Evolutionary conservation across 2,329 filamentous ascomycete genomes (phyloP), one percentile per base, ranked within the genome.

Genomic region (Xenoacremonium recifei): DNA sequence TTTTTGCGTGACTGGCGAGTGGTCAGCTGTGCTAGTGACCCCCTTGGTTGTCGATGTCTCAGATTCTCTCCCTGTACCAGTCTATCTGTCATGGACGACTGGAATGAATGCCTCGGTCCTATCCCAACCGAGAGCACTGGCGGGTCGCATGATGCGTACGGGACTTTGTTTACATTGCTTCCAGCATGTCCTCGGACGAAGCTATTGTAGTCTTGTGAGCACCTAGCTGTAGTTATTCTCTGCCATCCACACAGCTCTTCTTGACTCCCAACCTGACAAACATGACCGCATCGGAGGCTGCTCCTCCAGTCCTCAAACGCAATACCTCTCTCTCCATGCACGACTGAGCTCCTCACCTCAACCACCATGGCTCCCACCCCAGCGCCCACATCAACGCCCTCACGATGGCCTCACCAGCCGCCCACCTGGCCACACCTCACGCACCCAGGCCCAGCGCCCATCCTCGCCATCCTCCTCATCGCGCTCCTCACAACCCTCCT

Each of bases 61-160:
- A 9, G 12, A 34, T 5, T 18, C 32, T 23, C 39, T 40, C 27
- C 37, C 35, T 45, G 44, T 44, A 42, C 44, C 52, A 41, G 47
- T 42, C 38, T 39, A 39, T 35, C 38, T 30, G 19, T 39, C 53
- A 57, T 57, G 54, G 53, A 53, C 45, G 31, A 27, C 15, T 43
- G 43, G 44, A 47, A 53, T 42, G 36, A 39, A 17, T 12, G 7
- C 17, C 35, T 20, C 17, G 17, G 15, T 9, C 29, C 29, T 11
- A 32, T 15, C 13, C 15, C 19, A 27, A 19, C 31, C 25, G 19
- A 4, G 36, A 36, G 39, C 33, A 25, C 12, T 6, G 18, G n/a
- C n/a, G n/a, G n/a, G n/a, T n/a, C n/a, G n/a, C n/a, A n/a, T n/a
- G n/a, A n/a, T n/a, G n/a, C n/a, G n/a, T n/a, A n/a, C n/a, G n/a